Evolutionary conservation across 208 protist genomes (phyloP).

Genomic region (Trypanosoma caninum): DNA sequence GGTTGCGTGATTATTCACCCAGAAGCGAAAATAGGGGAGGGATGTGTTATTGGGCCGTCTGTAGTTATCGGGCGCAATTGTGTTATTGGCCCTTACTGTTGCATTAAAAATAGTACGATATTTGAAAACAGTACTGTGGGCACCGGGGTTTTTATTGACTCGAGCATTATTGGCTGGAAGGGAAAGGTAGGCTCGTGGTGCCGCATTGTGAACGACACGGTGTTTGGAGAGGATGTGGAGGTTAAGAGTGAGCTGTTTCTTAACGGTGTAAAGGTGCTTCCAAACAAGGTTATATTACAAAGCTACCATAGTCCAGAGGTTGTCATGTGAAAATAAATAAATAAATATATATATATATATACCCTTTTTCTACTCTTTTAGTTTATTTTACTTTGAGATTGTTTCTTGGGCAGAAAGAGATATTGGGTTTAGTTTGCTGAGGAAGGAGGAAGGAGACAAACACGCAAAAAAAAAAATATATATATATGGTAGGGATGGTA

Average conservation of each 20-base stretch:
- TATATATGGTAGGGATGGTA: too few relatives aligned
- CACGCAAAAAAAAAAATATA: background rate
- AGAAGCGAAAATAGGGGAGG: slow-evolving; percentile 89
- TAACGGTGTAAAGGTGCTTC: slow-evolving; percentile 92
- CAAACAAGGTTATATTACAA: slow-evolving; percentile 93
- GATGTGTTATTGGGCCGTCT: slow-evolving; percentile 94
- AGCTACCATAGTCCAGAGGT: slow-evolving; percentile 85
- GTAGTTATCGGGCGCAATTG: slow-evolving; percentile 94
- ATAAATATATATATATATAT: background rate
- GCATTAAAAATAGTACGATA: slow-evolving; percentile 84
- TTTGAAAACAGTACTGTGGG: slow-evolving; percentile 83
- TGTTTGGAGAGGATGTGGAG: slow-evolving; percentile 95
- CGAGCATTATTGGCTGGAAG: slow-evolving; percentile 96
- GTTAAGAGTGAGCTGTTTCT: slow-evolving; percentile 90
- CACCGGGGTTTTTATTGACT: slow-evolving; percentile 74
- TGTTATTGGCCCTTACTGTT: slow-evolving; percentile 87
- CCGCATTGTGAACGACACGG: slow-evolving; percentile 92
- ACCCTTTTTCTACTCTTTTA: background rate
- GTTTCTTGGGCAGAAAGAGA: background rate
- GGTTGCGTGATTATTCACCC: slow-evolving; percentile 87
- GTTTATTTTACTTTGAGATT: too few relatives aligned
- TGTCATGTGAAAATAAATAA: slow-evolving; percentile 75
- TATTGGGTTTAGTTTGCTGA: background rate
- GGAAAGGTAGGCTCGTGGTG: slow-evolving; percentile 90
- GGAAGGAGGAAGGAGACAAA: too few relatives aligned